Evolutionary conservation across 176 grass and related monocot species (phyloP).

Genomic region (Oryza punctata): DNA sequence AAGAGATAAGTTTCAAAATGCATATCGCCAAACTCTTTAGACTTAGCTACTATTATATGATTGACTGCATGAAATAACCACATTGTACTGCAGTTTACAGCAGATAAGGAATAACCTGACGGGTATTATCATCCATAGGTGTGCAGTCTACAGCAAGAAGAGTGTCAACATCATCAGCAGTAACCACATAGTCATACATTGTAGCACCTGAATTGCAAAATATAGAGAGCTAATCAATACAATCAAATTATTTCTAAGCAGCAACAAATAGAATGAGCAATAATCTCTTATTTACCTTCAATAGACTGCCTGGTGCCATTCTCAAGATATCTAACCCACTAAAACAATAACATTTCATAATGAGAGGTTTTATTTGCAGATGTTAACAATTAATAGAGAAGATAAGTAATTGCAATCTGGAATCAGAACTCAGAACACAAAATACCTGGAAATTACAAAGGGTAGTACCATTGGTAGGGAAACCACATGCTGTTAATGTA

Average conservation of each 20-base stretch:
- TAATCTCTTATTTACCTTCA: slow-evolving; percentile 62
- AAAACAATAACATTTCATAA: slow-evolving; percentile 29
- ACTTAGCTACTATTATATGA: neutral
- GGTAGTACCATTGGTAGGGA: slow-evolving; percentile 86
- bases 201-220: slow-evolving; percentile 28
- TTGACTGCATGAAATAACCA: slow-evolving; percentile 9
- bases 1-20: slow-evolving; percentile 9
- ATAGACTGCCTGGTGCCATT: slow-evolving; percentile 79
- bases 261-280: slow-evolving; percentile 25
- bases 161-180: slow-evolving; percentile 91
- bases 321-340: slow-evolving; percentile 91
- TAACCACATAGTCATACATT: slow-evolving; percentile 81
- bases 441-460: slow-evolving; percentile 96
- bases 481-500: slow-evolving; percentile 72
- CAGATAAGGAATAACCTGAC: slow-evolving; percentile 56
- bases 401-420: slow-evolving; percentile 31
- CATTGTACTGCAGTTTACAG: neutral
- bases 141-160: slow-evolving; percentile 92
- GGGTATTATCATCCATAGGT: slow-evolving; percentile 91
- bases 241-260: slow-evolving; percentile 14
- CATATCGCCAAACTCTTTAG: neutral
- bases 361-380: slow-evolving; percentile 23
- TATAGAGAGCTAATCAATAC: slow-evolving; percentile 32
- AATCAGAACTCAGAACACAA: slow-evolving; percentile 1
- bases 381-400: slow-evolving; percentile 15